Percentiles rank a stretch among this genome's conserved stretches.
Conservation (phyloP, 2,329 filamentous ascomycete genomes). For the Amauroascus verrucosus region DNA sequence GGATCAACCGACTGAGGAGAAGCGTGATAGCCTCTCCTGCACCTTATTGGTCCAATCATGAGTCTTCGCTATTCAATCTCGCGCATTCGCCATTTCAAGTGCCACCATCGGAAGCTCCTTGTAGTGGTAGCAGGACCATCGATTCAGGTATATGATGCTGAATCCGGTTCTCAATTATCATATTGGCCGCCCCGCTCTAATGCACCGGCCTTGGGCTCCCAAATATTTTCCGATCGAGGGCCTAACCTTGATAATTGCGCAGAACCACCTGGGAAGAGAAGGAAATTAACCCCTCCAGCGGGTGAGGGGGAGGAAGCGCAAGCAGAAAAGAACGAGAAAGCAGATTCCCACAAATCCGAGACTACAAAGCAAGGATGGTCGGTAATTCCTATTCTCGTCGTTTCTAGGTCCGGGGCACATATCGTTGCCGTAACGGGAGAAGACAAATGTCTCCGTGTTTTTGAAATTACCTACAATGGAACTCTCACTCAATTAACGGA, state of each 20-base stretch:
- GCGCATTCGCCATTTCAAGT: conserved; percentile 41
- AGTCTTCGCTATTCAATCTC: conserved; percentile 50
- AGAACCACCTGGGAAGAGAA: conserved; percentile 37
- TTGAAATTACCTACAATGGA: conserved; percentile 55
- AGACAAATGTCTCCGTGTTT: conserved; percentile 82
- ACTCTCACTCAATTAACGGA: conserved; percentile 57
- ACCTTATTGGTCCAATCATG: conserved; percentile 19
- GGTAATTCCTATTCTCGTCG: conserved; percentile 58
- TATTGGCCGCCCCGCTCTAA: conserved; percentile 43
- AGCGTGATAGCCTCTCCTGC: neutral
- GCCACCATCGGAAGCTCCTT: conserved; percentile 40
- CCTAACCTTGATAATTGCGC: conserved; percentile 18
- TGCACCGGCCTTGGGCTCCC: neutral
- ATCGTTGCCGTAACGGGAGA: conserved; percentile 74
- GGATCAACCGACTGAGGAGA: neutral
- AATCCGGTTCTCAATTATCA: conserved; percentile 49
- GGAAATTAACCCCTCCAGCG: conserved; percentile 29
- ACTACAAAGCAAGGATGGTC: conserved; percentile 29
- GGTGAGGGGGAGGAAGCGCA: conserved; percentile 20
- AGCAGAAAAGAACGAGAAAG: conserved; percentile 1
- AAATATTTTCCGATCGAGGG: neutral
- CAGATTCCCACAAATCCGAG: conserved; percentile 3
- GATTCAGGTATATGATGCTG: conserved; percentile 56
- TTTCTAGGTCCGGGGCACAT: conserved; percentile 55
- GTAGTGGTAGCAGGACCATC: conserved; percentile 64